Evolutionary conservation across 2,329 filamentous ascomycete species (phyloP).

Genomic region (Colletotrichum lindemuthianum): DNA sequence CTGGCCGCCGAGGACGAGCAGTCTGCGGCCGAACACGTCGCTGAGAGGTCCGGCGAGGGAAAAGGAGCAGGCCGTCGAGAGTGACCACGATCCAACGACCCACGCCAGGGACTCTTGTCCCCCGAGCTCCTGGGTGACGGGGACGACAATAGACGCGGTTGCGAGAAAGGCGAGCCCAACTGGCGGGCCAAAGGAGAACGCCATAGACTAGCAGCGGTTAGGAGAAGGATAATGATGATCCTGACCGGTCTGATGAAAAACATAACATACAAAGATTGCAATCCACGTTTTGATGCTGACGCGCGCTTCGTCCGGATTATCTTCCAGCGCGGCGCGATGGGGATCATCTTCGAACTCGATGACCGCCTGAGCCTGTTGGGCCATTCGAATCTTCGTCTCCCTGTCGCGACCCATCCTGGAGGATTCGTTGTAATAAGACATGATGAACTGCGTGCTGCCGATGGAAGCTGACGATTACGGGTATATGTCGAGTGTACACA

Average conservation of each 20-base stretch:
- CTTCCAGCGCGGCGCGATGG: constrained; percentile 34
- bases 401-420: constrained; percentile 23
- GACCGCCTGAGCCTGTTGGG: constrained; percentile 26
- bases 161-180: constrained; percentile 31
- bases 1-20: constrained; percentile 31
- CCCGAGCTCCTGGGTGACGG: constrained; percentile 24
- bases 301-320: constrained; percentile 28
- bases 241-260: too few relatives aligned
- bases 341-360: constrained; percentile 36
- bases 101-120: constrained; percentile 27
- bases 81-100: constrained; percentile 34
- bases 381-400: constrained; percentile 41
- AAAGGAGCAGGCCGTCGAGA: constrained; percentile 34
- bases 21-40: constrained; percentile 31
- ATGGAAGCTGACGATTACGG: not conserved
- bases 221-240: not conserved
- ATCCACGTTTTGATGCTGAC: constrained; percentile 34
- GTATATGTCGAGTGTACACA: not conserved
- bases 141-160: constrained; percentile 32
- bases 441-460: not conserved
- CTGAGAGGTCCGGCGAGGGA: constrained; percentile 33
- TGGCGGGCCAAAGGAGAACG: constrained; percentile 29
- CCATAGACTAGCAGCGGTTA: constrained; percentile 24
- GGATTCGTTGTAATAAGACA: constrained; percentile 19
- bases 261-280: constrained; percentile 24